Conservation (phyloP, 352 stramenopile genomes). For the Phytophthora kernoviae region DNA sequence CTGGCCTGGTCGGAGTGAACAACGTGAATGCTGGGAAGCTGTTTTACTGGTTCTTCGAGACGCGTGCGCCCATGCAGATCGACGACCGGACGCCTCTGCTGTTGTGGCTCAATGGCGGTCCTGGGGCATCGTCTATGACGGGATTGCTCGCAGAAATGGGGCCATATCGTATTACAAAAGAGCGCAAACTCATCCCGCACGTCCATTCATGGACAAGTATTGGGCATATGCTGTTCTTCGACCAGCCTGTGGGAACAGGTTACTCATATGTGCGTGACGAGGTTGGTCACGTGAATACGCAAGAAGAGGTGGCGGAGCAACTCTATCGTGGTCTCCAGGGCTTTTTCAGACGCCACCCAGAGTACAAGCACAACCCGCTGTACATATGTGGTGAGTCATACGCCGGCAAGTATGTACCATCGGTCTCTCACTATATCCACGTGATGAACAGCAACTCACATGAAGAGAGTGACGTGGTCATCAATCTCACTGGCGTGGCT, state of each 20-base stretch:
- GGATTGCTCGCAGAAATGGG: slow-evolving; percentile 80
- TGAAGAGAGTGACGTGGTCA: slow-evolving; percentile 37
- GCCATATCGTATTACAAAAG: slow-evolving; percentile 68
- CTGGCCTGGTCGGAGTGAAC: slow-evolving; percentile 72
- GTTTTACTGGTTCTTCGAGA: slow-evolving; percentile 91
- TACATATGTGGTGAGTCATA: slow-evolving; percentile 93
- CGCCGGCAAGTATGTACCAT: slow-evolving; percentile 97
- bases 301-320: slow-evolving; percentile 78
- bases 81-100: slow-evolving; percentile 64
- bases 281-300: slow-evolving; percentile 68
- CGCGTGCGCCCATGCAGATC: slow-evolving; percentile 45
- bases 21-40: slow-evolving; percentile 54
- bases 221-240: slow-evolving; percentile 86
- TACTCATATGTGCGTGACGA: slow-evolving; percentile 79
- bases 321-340: slow-evolving; percentile 92
- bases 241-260: slow-evolving; percentile 82
- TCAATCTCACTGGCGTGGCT: slow-evolving; percentile 89
- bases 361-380: slow-evolving; percentile 69
- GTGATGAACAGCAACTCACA: slow-evolving; percentile 66
- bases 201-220: slow-evolving; percentile 74
- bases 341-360: slow-evolving; percentile 90
- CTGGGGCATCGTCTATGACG: slow-evolving; percentile 81
- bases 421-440: slow-evolving; percentile 94
- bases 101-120: slow-evolving; percentile 84
- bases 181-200: slow-evolving; percentile 76